These are phyloP conservation scores for Dactylellina sp. DNA, from an alignment of 2,329 filamentous ascomycete genomes.

Conservation along the genomic window DNA sequence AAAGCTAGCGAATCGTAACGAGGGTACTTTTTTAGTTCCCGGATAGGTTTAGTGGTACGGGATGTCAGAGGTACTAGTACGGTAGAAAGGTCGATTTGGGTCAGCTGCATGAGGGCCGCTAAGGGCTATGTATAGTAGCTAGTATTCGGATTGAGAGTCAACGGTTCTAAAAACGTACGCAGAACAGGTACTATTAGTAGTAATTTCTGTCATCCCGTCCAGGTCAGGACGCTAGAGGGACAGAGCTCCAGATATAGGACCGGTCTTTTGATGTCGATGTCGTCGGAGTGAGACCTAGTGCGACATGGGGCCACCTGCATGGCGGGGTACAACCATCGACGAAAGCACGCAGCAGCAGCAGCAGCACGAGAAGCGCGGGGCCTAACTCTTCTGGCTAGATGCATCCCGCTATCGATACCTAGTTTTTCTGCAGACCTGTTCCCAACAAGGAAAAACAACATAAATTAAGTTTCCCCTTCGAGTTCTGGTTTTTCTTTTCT, in stretches of 20 bases:
- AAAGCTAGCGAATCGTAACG: conserved; percentile 27
- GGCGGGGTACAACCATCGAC: conserved; percentile 24
- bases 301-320: conserved; percentile 39
- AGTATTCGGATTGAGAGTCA: background rate
- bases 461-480: too few relatives aligned
- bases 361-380: background rate
- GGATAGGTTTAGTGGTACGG: conserved; percentile 3
- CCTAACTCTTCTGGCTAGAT: conserved; percentile 13
- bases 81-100: background rate
- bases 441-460: too few relatives aligned
- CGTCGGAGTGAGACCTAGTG: conserved; percentile 14
- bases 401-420: conserved; percentile 39
- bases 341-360: too few relatives aligned
- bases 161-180: background rate
- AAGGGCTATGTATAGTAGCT: conserved; percentile 1
- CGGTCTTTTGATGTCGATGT: background rate
- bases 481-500: too few relatives aligned
- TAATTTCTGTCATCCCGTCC: background rate
- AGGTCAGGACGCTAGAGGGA: background rate
- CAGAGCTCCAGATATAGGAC: background rate
- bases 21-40: conserved; percentile 17
- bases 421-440: background rate
- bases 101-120: background rate
- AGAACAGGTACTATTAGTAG: background rate
- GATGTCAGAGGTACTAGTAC: background rate